These are phyloP conservation scores for Knoxia roxburghii DNA, from an alignment of 257 asterid species.

Conservation along the genomic window DNA sequence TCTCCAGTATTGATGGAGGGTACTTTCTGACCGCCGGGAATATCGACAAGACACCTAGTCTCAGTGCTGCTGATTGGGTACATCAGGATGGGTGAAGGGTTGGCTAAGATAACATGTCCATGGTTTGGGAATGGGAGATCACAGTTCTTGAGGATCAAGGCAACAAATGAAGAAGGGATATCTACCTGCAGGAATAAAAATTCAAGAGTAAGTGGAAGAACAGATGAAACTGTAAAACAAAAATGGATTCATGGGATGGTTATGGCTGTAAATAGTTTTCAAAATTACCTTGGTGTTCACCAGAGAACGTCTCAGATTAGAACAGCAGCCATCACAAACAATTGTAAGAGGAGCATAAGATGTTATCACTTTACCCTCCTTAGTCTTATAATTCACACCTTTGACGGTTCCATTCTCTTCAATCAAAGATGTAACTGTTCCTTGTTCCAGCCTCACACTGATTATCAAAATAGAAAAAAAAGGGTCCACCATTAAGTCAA, in stretches of 20 bases:
- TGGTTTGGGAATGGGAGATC: conserved; percentile 24
- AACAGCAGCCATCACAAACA: conserved; percentile 29
- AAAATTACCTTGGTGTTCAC: conserved; percentile 14
- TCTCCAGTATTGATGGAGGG: conserved; percentile 20
- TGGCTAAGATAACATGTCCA: conserved; percentile 24
- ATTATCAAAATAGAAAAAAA: not conserved
- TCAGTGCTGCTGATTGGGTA: conserved; percentile 25
- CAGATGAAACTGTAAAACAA: not conserved
- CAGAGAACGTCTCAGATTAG: conserved; percentile 25
- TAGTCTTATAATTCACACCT: conserved; percentile 25
- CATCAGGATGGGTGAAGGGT: conserved; percentile 21
- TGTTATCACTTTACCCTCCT: conserved; percentile 15
- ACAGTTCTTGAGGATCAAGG: conserved; percentile 23
- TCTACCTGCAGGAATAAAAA: conserved; percentile 17
- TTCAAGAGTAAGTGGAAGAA: not conserved
- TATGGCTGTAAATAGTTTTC: too few species aligned
- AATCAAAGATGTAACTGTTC: conserved; percentile 23
- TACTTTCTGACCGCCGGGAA: conserved; percentile 19
- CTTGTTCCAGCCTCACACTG: conserved; percentile 29
- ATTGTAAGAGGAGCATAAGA: conserved; percentile 20
- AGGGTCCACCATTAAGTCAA: not conserved
- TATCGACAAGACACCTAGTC: conserved; percentile 23
- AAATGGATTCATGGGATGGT: too few species aligned
- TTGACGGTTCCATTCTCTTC: conserved; percentile 29
- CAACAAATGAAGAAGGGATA: conserved; percentile 24